Percentiles rank a stretch among this genome's conserved stretches.
phyloP scores from a whole-genome alignment of 148 eudicot genomes.

The Suaeda aralocaspica region DNA sequence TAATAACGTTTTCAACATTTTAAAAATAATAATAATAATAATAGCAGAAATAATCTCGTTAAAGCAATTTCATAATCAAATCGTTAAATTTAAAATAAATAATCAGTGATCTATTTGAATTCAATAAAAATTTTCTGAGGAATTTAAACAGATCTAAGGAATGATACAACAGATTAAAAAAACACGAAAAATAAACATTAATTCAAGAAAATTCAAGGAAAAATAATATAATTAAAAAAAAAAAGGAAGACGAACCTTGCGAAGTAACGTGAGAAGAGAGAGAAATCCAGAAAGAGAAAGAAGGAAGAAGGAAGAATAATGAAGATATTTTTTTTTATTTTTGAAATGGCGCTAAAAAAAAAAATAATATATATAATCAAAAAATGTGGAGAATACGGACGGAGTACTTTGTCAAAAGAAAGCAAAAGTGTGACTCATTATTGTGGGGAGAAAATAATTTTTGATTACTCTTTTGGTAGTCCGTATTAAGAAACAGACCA shows the following conservation, averaged over 20 bases:
- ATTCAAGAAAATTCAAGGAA: neutral
- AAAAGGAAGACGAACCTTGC: constrained; percentile 18
- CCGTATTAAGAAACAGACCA: no score
- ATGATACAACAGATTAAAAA: neutral
- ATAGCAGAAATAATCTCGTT: no score
- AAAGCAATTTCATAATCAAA: no score
- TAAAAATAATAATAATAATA: no score
- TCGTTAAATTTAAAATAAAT: neutral
- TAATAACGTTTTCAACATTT: no score
- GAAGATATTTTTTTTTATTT: neutral
- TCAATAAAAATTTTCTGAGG: neutral
- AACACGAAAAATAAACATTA: neutral
- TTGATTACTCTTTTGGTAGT: no score
- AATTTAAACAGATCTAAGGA: constrained; percentile 14
- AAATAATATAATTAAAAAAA: neutral
- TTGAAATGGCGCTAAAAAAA: constrained; percentile 19
- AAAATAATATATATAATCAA: neutral
- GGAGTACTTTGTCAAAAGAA: constrained; percentile 25
- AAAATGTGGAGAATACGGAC: no score
- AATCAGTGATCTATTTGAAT: neutral
- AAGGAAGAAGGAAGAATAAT: neutral
- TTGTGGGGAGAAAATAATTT: no score
- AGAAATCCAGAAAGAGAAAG: constrained; percentile 7
- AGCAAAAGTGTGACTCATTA: no score
- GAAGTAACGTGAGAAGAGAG: constrained; percentile 17